Conservation (phyloP, 352 stramenopile species). For the Halophytophthora polymorphica region DNA sequence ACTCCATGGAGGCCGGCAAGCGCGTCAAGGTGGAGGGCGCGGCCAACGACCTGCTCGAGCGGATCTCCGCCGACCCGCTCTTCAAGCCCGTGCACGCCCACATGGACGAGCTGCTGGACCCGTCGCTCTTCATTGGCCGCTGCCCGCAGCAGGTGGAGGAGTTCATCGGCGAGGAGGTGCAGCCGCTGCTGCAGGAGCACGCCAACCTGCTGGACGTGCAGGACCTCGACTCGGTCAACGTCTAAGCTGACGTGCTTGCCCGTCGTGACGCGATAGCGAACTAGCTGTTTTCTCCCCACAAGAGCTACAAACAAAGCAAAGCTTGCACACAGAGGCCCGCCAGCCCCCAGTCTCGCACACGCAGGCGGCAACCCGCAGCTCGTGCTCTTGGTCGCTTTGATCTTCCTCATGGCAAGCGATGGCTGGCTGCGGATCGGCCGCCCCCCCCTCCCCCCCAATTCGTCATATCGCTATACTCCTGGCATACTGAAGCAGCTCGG, state of each 20-base stretch:
- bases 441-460: too few relatives aligned
- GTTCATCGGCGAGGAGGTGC: slow-evolving; percentile 94
- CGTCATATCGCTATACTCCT: too few relatives aligned
- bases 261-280: neutral
- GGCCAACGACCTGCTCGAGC: slow-evolving; percentile 97
- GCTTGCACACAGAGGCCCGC: too few relatives aligned
- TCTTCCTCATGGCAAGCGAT: too few relatives aligned
- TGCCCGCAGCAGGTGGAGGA: slow-evolving; percentile 95
- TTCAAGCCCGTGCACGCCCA: slow-evolving; percentile 95
- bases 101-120: slow-evolving; percentile 95
- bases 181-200: slow-evolving; percentile 92
- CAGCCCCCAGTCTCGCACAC: too few relatives aligned
- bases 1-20: slow-evolving; percentile 97
- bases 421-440: too few relatives aligned
- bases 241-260: slow-evolving; percentile 59
- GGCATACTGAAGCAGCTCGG: too few relatives aligned
- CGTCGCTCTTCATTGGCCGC: slow-evolving; percentile 96
- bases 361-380: too few relatives aligned
- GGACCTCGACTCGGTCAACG: slow-evolving; percentile 95
- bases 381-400: too few relatives aligned
- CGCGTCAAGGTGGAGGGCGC: slow-evolving; percentile 98
- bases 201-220: slow-evolving; percentile 88
- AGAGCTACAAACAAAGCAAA: too few relatives aligned
- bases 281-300: neutral
- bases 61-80: slow-evolving; percentile 92